Percentiles rank a stretch among this genome's conserved stretches.
Evolutionary conservation across 2,329 filamentous ascomycete species (phyloP).

Genomic region (Aotearoamyces nothofagi): DNA sequence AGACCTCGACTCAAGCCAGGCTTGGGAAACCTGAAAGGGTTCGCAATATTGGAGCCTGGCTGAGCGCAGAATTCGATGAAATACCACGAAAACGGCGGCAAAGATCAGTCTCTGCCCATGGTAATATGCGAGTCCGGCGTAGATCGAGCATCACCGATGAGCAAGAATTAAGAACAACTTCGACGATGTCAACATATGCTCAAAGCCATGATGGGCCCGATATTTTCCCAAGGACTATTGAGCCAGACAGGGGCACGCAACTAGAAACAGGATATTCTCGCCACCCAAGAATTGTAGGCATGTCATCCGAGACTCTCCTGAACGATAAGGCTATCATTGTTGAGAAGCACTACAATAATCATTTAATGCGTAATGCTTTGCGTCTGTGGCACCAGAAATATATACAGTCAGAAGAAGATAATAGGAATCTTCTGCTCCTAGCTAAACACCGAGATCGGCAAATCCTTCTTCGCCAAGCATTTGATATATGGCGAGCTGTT

Average conservation of each 20-base stretch:
- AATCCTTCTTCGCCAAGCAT: constrained; percentile 33
- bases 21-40: too few relatives aligned
- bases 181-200: too few relatives aligned
- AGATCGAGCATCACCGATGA: too few relatives aligned
- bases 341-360: constrained; percentile 10
- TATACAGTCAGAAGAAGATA: constrained; percentile 20
- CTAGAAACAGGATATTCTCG: too few relatives aligned
- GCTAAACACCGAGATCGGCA: constrained; percentile 33
- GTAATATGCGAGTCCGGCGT: constrained; percentile 13
- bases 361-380: constrained; percentile 8
- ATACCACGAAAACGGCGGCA: constrained; percentile 6
- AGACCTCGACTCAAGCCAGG: too few relatives aligned
- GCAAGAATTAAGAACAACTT: too few relatives aligned
- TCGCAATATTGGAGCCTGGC: constrained; percentile 13
- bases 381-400: constrained; percentile 14
- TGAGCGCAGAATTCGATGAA: constrained; percentile 7
- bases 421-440: constrained; percentile 23
- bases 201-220: too few relatives aligned
- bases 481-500: constrained; percentile 31
- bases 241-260: too few relatives aligned
- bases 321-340: constrained; percentile 11
- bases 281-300: too few relatives aligned
- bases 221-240: too few relatives aligned
- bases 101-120: constrained; percentile 14
- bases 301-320: constrained; percentile 8